These are phyloP conservation scores for Eragrostis tef DNA, from an alignment of 202 grass and related monocot species.

Conservation along the genomic window DNA sequence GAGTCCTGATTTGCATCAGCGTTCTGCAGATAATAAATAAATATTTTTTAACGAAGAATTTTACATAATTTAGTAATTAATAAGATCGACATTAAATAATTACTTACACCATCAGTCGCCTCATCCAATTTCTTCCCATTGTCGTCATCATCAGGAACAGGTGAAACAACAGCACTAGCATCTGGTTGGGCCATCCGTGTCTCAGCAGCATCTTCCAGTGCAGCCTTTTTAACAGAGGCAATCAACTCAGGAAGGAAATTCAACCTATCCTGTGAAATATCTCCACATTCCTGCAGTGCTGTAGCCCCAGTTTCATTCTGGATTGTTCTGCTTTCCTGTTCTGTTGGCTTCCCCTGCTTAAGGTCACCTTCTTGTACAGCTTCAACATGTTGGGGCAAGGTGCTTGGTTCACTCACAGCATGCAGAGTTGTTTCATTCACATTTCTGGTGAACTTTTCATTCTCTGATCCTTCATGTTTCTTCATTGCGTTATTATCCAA, in stretches of 20 bases:
- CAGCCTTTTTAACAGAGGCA: slow-evolving; percentile 69
- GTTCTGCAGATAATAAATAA: slow-evolving; percentile 59
- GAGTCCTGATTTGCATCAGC: slow-evolving; percentile 37
- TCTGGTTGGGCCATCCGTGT: slow-evolving; percentile 44
- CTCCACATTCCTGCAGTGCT: slow-evolving; percentile 50
- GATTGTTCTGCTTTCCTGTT: slow-evolving; percentile 41
- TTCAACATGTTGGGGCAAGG: slow-evolving; percentile 35
- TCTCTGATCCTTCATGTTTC: slow-evolving; percentile 47
- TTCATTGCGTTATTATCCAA: slow-evolving; percentile 34
- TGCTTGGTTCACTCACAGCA: slow-evolving; percentile 38
- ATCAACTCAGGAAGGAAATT: slow-evolving; percentile 70
- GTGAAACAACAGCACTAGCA: slow-evolving; percentile 43
- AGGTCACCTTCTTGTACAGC: slow-evolving; percentile 46
- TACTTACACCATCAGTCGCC: slow-evolving; percentile 42
- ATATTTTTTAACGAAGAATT: slow-evolving; percentile 20
- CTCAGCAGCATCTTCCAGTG: slow-evolving; percentile 62
- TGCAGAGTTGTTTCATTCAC: slow-evolving; percentile 44
- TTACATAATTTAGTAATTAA: slow-evolving; percentile 26
- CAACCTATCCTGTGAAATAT: slow-evolving; percentile 56
- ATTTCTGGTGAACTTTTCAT: slow-evolving; percentile 39
- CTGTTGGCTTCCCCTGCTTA: slow-evolving; percentile 41
- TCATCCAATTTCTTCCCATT: slow-evolving; percentile 52
- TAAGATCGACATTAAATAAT: slow-evolving; percentile 25
- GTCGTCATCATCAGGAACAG: slow-evolving; percentile 48
- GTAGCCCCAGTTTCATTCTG: slow-evolving; percentile 34